phyloP scores from a whole-genome alignment of 371 early-diverging fungal species.

The Mucor velutinosus region DNA sequence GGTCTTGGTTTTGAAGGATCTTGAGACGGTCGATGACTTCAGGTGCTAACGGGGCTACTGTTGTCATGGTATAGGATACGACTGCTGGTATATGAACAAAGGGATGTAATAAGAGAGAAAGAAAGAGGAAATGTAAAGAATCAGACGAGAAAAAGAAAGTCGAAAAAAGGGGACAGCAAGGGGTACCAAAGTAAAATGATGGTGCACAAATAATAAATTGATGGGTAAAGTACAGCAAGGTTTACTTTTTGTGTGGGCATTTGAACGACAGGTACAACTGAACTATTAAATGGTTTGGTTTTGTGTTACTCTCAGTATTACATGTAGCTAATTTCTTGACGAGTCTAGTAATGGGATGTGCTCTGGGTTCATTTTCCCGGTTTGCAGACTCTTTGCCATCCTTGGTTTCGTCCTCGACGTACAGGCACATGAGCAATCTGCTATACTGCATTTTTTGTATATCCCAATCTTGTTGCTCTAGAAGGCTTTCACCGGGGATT shows the following conservation, averaged over 20 bases:
- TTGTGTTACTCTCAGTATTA: not conserved
- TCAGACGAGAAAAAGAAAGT: slow-evolving; percentile 13
- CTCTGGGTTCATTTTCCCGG: no score
- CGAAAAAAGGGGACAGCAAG: slow-evolving; percentile 1
- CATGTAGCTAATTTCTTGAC: not conserved
- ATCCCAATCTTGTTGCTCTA: no score
- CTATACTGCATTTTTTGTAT: no score
- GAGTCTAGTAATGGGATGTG: no score
- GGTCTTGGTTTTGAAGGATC: slow-evolving; percentile 29
- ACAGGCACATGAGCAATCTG: no score
- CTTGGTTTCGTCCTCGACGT: no score
- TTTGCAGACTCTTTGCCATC: no score
- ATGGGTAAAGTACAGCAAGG: not conserved
- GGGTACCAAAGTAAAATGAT: not conserved
- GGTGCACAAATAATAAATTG: slow-evolving; percentile 2
- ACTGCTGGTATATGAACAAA: not conserved
- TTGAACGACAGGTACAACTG: not conserved
- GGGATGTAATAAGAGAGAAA: not conserved
- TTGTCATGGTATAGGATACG: not conserved
- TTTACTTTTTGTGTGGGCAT: not conserved
- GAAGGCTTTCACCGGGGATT: no score
- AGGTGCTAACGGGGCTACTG: slow-evolving; percentile 28
- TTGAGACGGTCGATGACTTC: slow-evolving; percentile 31
- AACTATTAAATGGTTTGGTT: not conserved
- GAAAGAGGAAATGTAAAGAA: not conserved